phyloP scores from a whole-genome alignment of 1,284 basidiomycete species.

The Meira miltonrushii region DNA sequence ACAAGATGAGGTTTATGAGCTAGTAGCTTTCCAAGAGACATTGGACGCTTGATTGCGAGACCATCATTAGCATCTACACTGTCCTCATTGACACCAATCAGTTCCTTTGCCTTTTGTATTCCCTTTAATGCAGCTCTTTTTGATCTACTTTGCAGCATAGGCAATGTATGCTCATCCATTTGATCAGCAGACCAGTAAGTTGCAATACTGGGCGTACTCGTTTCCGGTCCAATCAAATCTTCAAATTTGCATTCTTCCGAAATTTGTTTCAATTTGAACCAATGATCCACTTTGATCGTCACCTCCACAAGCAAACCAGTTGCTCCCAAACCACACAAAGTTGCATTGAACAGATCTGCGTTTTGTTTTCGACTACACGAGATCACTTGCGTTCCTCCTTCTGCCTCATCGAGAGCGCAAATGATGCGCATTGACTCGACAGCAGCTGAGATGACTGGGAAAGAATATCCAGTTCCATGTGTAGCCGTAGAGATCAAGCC shows the following conservation, averaged over 20 bases:
- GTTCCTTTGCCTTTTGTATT: not conserved
- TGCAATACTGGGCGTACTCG: conserved; percentile 20
- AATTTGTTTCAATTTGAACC: conserved; percentile 75
- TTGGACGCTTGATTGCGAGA: not conserved
- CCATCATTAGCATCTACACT: not conserved
- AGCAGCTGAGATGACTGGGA: conserved; percentile 75
- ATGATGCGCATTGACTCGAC: conserved; percentile 72
- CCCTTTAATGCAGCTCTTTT: too few relatives aligned
- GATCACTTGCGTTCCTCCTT: conserved; percentile 66
- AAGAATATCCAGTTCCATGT: conserved; percentile 80
- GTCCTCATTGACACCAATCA: not conserved
- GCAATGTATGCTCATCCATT: too few relatives aligned
- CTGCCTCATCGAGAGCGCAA: conserved; percentile 32
- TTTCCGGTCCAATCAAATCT: conserved; percentile 56
- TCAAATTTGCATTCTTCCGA: conserved; percentile 67
- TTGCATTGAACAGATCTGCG: conserved; percentile 78
- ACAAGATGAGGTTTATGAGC: conserved; percentile 29
- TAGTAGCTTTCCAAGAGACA: conserved; percentile 29
- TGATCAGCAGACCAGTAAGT: too few relatives aligned
- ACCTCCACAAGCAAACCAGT: conserved; percentile 83
- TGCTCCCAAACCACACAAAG: conserved; percentile 86
- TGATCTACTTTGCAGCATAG: too few relatives aligned
- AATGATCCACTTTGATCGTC: conserved; percentile 71
- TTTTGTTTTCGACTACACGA: conserved; percentile 65
- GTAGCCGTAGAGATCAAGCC: conserved; percentile 91